Evolutionary conservation across 139 green algal species (phyloP).

Genomic region (Dunaliella sp.): DNA sequence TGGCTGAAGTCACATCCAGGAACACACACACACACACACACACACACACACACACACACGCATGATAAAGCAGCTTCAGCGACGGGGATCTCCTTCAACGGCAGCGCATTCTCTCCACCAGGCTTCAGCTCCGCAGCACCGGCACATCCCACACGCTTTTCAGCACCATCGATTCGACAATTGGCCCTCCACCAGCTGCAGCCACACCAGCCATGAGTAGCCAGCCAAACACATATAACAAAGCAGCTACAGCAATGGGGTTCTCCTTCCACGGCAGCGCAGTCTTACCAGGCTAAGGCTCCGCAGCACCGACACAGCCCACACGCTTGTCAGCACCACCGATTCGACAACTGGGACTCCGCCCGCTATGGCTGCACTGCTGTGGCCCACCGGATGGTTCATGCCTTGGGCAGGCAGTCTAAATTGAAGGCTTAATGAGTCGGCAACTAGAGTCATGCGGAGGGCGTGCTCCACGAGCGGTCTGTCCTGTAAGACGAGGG

Average conservation of each 20-base stretch:
- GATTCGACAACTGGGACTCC: conserved; percentile 63
- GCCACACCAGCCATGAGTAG: no score
- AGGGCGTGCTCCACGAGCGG: conserved; percentile 72
- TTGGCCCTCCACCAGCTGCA: conserved; percentile 48
- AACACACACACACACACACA: no score
- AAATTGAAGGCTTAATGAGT: conserved; percentile 79
- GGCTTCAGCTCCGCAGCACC: conserved; percentile 68
- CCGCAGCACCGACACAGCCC: conserved; percentile 76
- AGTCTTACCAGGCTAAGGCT: conserved; percentile 53
- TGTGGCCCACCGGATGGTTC: conserved; percentile 38
- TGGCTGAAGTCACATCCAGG: no score
- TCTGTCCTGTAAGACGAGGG: no score
- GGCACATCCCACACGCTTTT: conserved; percentile 81
- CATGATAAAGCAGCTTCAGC: background rate
- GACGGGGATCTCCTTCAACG: background rate
- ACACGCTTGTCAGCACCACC: conserved; percentile 73
- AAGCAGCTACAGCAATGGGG: background rate
- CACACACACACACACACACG: no score
- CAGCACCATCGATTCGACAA: conserved; percentile 67
- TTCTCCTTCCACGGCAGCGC: background rate
- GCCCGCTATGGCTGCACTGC: conserved; percentile 44
- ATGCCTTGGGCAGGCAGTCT: conserved; percentile 66
- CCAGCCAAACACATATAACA: no score
- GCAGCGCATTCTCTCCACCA: conserved; percentile 35
- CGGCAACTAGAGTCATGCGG: conserved; percentile 58